Evolutionary conservation across 371 early-diverging fungal species (phyloP).

Genomic region (Syncephalastrum monosporum): DNA sequence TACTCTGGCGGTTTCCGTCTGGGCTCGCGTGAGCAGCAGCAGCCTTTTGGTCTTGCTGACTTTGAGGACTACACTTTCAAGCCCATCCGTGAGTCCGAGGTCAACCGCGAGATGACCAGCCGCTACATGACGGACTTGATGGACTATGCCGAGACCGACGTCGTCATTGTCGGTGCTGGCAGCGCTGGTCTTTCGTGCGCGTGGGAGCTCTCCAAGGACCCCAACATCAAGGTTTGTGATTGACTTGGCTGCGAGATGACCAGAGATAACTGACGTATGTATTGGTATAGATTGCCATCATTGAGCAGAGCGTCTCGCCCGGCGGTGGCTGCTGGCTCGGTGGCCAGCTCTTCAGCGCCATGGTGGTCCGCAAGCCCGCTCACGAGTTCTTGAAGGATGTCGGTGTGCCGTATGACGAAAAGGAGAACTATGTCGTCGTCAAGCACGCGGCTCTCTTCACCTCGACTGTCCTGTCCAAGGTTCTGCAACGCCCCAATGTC

Average conservation of each 20-base stretch:
- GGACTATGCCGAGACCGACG: conserved; percentile 67
- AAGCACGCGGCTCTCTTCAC: conserved; percentile 77
- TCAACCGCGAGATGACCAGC: conserved; percentile 71
- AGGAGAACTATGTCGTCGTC: conserved; percentile 73
- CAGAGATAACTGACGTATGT: not conserved
- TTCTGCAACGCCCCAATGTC: conserved; percentile 66
- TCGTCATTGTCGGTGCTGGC: conserved; percentile 77
- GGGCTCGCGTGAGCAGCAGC: conserved; percentile 24
- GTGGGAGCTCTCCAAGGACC: conserved; percentile 68
- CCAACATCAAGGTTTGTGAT: conserved; percentile 28
- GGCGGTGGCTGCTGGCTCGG: conserved; percentile 80
- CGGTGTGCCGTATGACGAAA: conserved; percentile 71
- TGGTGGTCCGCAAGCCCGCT: conserved; percentile 73
- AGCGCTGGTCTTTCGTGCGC: conserved; percentile 63
- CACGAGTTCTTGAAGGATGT: conserved; percentile 65
- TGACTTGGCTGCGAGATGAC: not conserved
- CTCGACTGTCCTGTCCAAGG: conserved; percentile 70
- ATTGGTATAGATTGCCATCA: conserved; percentile 58
- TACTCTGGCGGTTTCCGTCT: conserved; percentile 30
- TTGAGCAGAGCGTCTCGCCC: conserved; percentile 67
- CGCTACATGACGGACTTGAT: conserved; percentile 70
- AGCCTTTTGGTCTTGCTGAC: conserved; percentile 22
- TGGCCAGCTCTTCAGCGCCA: conserved; percentile 72
- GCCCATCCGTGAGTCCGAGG: conserved; percentile 66
- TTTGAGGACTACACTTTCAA: conserved; percentile 49